These are phyloP conservation scores for Alternaria longipes DNA, from an alignment of 2,329 filamentous ascomycete genomes.

Conservation along the genomic window DNA sequence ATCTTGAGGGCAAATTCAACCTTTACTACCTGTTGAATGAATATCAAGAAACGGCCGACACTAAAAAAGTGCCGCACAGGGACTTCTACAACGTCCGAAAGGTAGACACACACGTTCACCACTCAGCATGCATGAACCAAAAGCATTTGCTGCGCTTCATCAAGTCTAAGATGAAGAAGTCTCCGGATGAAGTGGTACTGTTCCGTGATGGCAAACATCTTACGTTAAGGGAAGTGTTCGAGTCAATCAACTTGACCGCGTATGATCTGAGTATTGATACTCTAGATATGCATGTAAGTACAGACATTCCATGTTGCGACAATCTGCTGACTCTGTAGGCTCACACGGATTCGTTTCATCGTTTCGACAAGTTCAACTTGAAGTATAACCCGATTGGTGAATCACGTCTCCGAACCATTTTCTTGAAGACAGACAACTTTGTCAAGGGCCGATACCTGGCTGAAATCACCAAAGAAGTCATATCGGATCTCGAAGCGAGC, in stretches of 20 bases:
- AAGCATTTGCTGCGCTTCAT: constrained; percentile 98
- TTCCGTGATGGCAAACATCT: constrained; percentile 91
- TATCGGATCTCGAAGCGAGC: constrained; percentile 94
- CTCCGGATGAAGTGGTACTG: constrained; percentile 89
- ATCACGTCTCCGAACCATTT: constrained; percentile 95
- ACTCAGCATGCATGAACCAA: constrained; percentile 99
- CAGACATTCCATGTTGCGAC: background rate
- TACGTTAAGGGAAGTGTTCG: constrained; percentile 91
- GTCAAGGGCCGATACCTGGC: constrained; percentile 95
- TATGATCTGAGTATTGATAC: constrained; percentile 99
- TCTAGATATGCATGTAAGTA: constrained; percentile 92
- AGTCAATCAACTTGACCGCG: constrained; percentile 95
- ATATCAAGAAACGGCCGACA: constrained; percentile 97
- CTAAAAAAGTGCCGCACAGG: constrained; percentile 94
- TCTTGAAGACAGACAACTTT: constrained; percentile 97
- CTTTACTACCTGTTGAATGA: constrained; percentile 93
- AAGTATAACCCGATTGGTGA: constrained; percentile 99
- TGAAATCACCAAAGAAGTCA: constrained; percentile 98
- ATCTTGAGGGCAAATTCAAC: constrained; percentile 96
- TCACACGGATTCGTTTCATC: constrained; percentile 96
- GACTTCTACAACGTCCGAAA: constrained; percentile 99
- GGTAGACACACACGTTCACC: constrained; percentile 98
- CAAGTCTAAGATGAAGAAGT: constrained; percentile 99
- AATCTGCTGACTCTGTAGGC: constrained; percentile 63
- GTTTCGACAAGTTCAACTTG: constrained; percentile 99